These are phyloP conservation scores for Pythium rishiriense DNA, from an alignment of 352 stramenopile species.

Conservation along the genomic window DNA sequence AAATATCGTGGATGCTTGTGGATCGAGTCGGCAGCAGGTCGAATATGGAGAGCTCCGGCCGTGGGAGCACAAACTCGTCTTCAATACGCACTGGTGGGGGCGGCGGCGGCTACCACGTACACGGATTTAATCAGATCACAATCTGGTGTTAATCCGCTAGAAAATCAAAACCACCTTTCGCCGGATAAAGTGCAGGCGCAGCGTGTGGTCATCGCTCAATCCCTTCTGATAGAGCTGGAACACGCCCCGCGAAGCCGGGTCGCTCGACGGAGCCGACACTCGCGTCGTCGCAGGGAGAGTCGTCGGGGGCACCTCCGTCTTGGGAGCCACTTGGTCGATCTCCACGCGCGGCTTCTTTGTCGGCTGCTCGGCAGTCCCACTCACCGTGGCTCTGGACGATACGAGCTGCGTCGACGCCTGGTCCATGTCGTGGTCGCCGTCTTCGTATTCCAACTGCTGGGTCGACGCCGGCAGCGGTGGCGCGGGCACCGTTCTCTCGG, in stretches of 20 bases:
- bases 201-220: constrained; percentile 43
- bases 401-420: constrained; percentile 9
- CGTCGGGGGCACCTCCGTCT: too few relatives aligned
- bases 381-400: not conserved
- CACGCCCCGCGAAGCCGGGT: constrained; percentile 16
- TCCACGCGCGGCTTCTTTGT: constrained; percentile 16
- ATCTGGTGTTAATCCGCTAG: not conserved
- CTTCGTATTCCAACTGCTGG: not conserved
- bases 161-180: constrained; percentile 29
- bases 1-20: constrained; percentile 29
- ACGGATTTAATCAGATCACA: too few relatives aligned
- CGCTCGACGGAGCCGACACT: not conserved
- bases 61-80: constrained; percentile 57
- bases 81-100: constrained; percentile 23
- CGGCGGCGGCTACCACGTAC: constrained; percentile 27
- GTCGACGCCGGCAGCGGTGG: not conserved
- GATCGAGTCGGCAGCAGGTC: constrained; percentile 39
- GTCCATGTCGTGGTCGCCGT: constrained; percentile 7
- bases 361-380: not conserved
- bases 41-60: constrained; percentile 35
- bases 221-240: constrained; percentile 75
- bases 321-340: not conserved
- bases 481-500: not conserved
- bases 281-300: not conserved
- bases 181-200: constrained; percentile 62